Evolutionary conservation across 345 rosid genomes (phyloP).

Genomic region (Syzygium grande): DNA sequence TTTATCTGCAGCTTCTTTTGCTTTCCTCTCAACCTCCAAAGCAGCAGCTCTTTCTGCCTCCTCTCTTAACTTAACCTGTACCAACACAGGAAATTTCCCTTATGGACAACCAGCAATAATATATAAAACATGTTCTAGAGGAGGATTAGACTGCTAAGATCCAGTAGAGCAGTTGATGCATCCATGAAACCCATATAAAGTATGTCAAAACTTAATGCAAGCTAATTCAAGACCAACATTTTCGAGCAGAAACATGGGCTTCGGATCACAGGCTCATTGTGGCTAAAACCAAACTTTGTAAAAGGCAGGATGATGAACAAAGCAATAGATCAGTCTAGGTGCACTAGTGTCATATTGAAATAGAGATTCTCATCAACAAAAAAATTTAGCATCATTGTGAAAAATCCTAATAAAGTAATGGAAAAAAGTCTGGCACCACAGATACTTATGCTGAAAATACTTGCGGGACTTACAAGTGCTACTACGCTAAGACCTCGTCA

Average conservation of each 20-base stretch:
- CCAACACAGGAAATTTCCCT: not conserved
- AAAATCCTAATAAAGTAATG: not conserved
- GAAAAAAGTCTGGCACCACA: not conserved
- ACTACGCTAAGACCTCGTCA: not conserved
- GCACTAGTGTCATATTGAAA: not conserved
- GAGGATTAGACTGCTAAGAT: not conserved
- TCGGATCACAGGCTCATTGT: not conserved
- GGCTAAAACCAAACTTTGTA: not conserved
- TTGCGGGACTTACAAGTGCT: not conserved
- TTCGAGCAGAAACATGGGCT: not conserved
- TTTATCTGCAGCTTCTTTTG: slow-evolving; percentile 53
- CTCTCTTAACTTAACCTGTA: slow-evolving; percentile 42
- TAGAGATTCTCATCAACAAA: not conserved
- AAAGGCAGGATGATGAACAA: not conserved
- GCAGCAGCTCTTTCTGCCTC: slow-evolving; percentile 69
- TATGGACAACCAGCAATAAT: not conserved
- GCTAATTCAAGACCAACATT: not conserved
- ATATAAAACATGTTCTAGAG: not conserved
- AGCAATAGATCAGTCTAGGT: not conserved
- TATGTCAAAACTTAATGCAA: not conserved
- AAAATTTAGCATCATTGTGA: not conserved
- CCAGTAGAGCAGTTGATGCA: not conserved
- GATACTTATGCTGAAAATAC: not conserved
- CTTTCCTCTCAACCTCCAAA: slow-evolving; percentile 61
- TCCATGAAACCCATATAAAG: not conserved